Percentiles rank a stretch among this genome's conserved stretches.
Conservation (phyloP, 2,329 filamentous ascomycete genomes). For the Fusarium sambucinum region DNA sequence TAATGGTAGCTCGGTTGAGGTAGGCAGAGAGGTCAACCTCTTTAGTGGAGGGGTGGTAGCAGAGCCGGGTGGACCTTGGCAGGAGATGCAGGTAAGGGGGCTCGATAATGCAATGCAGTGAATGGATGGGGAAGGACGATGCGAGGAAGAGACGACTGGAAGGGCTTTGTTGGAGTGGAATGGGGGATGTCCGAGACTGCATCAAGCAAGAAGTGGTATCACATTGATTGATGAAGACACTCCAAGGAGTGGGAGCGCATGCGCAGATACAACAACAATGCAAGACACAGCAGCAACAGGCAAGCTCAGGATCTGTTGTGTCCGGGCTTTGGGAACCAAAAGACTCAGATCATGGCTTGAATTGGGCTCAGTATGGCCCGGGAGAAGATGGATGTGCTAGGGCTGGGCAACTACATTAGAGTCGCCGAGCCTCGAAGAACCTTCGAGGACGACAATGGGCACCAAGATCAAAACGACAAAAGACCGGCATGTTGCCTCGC, state of each 20-base stretch:
- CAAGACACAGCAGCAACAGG: constrained; percentile 38
- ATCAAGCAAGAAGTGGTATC: constrained; percentile 53
- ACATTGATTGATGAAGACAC: constrained; percentile 52
- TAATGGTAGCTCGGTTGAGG: constrained; percentile 47
- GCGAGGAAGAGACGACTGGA: constrained; percentile 49
- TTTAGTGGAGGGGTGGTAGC: constrained; percentile 54
- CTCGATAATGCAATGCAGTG: constrained; percentile 51
- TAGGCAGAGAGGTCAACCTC: constrained; percentile 40
- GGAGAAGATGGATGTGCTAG: constrained; percentile 29
- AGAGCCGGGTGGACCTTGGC: constrained; percentile 59
- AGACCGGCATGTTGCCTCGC: constrained; percentile 32
- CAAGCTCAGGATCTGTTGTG: constrained; percentile 38
- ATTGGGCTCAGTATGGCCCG: constrained; percentile 38
- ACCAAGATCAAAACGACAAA: constrained; percentile 25
- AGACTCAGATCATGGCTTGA: constrained; percentile 40
- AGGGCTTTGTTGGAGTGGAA: constrained; percentile 48
- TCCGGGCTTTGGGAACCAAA: constrained; percentile 21
- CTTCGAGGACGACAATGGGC: constrained; percentile 26
- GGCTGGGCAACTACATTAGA: constrained; percentile 37
- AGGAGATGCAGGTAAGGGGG: constrained; percentile 61
- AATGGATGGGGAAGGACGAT: constrained; percentile 49
- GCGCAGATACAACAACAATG: constrained; percentile 36
- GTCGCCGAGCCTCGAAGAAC: constrained; percentile 34
- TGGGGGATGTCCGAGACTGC: constrained; percentile 51
- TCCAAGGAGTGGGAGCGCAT: constrained; percentile 48